A percentile compares a stretch with the other conserved stretches of the same genome.
These are phyloP conservation scores for Candida sanyaensis DNA, from an alignment of 1,139 yeast species.

Conservation along the genomic window DNA sequence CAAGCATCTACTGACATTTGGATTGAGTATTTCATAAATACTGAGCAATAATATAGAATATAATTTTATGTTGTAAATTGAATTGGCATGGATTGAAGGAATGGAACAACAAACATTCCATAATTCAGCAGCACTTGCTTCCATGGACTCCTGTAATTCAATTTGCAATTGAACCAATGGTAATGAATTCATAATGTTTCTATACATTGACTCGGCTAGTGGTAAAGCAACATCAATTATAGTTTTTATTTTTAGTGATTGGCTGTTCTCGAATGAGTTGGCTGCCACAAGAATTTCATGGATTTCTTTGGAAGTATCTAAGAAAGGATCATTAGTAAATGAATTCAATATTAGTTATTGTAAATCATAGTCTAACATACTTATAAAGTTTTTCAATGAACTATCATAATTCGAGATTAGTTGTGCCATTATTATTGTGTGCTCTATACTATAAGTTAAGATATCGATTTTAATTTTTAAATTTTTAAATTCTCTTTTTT, in stretches of 20 bases:
- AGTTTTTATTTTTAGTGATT: conserved; percentile 8
- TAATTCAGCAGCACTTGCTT: conserved; percentile 20
- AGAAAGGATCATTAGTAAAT: neutral
- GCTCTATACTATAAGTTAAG: neutral
- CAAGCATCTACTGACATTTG: conserved; percentile 16
- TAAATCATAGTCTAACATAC: conserved; percentile 5
- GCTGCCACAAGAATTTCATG: conserved; percentile 6
- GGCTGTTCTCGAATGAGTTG: conserved; percentile 3
- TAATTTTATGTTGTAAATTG: conserved; percentile 15
- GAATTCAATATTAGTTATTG: neutral
- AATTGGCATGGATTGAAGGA: conserved; percentile 4
- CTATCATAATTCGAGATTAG: conserved; percentile 11
- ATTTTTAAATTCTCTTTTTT: too few species aligned
- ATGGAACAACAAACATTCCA: conserved; percentile 22
- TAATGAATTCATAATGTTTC: conserved; percentile 5
- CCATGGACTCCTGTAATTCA: conserved; percentile 13
- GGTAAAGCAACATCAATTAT: conserved; percentile 12
- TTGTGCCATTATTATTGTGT: conserved; percentile 10
- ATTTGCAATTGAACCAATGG: conserved; percentile 7
- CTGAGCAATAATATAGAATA: conserved; percentile 22
- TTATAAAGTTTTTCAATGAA: conserved; percentile 10
- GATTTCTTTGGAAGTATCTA: conserved; percentile 13
- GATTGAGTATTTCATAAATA: conserved; percentile 19
- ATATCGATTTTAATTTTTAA: neutral
- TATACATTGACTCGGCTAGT: conserved; percentile 11